Conservation (phyloP, 2,329 filamentous ascomycete species). For the Penicillium concentricum region DNA sequence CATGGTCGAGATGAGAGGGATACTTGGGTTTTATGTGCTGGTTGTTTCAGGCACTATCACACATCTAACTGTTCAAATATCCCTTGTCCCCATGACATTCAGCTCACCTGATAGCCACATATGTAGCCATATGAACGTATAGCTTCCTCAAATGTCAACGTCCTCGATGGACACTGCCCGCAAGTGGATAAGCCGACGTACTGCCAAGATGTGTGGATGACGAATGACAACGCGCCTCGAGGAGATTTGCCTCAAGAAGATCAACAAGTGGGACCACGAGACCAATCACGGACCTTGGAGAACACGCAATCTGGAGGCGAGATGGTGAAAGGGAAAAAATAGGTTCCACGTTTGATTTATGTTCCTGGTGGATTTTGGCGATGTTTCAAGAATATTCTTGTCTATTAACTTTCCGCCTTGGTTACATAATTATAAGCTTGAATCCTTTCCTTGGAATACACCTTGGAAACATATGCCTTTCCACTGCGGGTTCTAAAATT, state of each 20-base stretch:
- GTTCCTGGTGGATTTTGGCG: not conserved
- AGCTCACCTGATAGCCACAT: not conserved
- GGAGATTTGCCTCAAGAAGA: constrained; percentile 6
- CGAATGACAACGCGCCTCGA: not conserved
- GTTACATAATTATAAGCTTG: no score
- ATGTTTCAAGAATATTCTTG: not conserved
- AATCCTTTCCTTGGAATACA: no score
- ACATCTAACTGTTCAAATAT: not conserved
- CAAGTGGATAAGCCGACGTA: not conserved
- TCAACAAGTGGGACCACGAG: not conserved
- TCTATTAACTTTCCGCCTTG: no score
- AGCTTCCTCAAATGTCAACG: not conserved
- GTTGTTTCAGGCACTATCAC: not conserved
- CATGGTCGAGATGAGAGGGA: not conserved
- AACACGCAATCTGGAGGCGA: constrained; percentile 10
- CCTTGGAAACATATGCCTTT: no score
- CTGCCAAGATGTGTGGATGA: not conserved
- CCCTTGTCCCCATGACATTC: not conserved
- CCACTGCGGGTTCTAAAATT: no score
- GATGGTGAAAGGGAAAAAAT: constrained; percentile 5
- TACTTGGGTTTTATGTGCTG: not conserved
- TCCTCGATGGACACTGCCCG: no score
- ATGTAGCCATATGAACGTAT: not conserved
- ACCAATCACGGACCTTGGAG: constrained; percentile 5
- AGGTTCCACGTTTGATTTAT: not conserved